Base-by-base conservation (phyloP, 306 rosid species). In the Mimosa bimucronata region DNA sequence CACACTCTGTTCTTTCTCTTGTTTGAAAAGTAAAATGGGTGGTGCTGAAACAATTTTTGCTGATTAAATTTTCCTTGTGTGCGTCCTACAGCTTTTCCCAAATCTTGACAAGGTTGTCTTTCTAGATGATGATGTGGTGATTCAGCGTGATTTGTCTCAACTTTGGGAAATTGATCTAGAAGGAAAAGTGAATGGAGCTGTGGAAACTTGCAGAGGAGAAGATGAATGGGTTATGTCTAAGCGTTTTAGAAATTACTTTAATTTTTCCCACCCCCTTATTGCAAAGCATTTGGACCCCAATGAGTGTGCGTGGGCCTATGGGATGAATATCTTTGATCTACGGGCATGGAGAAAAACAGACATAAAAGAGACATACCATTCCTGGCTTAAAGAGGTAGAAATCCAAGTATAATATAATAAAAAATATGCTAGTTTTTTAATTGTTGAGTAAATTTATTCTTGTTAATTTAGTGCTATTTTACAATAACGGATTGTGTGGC, bases 271-370 rank as follows among this genome's bases (percentile, higher is more conserved):
- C 79, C 99, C 99, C 55, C 87, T 87, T 55, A 71, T 96, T 73
- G 80, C 85, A 66, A 75, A 85, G 76, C 75, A 89, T 85, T 86
- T 96, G 86, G 89, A 96, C 80, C 98, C 99, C 75, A 91, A 93
- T 48, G 97, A 96, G 79, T 96, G 99, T 86, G 99, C 98, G n/a
- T 96, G 99, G 99, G 99, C 99, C 75, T 96, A 92, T 73, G 97
- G 98, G 82, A 93, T 96, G 99, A 96, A 96, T 86, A 14, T 96
- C 55, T 96, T 96, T 85, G 98, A 96, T 89, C 87, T 96, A 65
- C 91, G 75, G 60, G 83, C 82, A 65, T 96, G 99, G 99, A 93
- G 99, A 84, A 69, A 62, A 64, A 88, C 99, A 81, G 87, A 84
- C 55, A 90, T 96, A 66, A 82, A 92, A 86, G 97, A 93, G 71